Conservation (phyloP, 2,329 filamentous ascomycete species). For the Gliomastix tumulicola region DNA sequence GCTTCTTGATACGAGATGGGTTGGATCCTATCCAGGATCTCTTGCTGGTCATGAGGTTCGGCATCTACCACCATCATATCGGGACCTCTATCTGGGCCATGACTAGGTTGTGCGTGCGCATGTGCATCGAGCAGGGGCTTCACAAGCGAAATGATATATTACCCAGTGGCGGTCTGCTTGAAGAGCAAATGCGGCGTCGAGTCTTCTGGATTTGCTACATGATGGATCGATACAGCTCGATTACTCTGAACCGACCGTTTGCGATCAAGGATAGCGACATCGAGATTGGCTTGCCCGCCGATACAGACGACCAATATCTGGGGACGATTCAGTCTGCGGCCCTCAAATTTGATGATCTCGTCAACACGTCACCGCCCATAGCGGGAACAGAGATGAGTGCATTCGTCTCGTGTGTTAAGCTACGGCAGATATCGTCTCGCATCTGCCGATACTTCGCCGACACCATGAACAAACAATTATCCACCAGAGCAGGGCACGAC, state of each 20-base stretch:
- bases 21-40: constrained; percentile 29
- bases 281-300: constrained; percentile 22
- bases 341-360: constrained; percentile 12
- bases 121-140: constrained; percentile 29
- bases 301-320: constrained; percentile 24
- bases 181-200: constrained; percentile 26
- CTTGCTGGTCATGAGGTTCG: constrained; percentile 29
- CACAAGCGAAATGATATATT: too few relatives aligned
- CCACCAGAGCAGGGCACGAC: too few relatives aligned
- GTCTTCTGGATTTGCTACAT: constrained; percentile 38
- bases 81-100: constrained; percentile 32
- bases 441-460: constrained; percentile 20
- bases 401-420: constrained; percentile 26
- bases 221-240: constrained; percentile 35
- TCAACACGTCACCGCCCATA: constrained; percentile 1
- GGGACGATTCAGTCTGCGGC: too few relatives aligned
- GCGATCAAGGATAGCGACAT: constrained; percentile 31
- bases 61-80: constrained; percentile 31
- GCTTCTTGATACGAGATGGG: constrained; percentile 19
- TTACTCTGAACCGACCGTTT: constrained; percentile 30
- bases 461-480: background rate
- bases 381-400: constrained; percentile 11
- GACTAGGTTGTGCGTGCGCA: constrained; percentile 26
- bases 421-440: constrained; percentile 31
- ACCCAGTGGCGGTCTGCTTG: constrained; percentile 10